Base-by-base conservation (phyloP, 441 rosid genomes). In the Pelargonium fulgidum region DNA sequence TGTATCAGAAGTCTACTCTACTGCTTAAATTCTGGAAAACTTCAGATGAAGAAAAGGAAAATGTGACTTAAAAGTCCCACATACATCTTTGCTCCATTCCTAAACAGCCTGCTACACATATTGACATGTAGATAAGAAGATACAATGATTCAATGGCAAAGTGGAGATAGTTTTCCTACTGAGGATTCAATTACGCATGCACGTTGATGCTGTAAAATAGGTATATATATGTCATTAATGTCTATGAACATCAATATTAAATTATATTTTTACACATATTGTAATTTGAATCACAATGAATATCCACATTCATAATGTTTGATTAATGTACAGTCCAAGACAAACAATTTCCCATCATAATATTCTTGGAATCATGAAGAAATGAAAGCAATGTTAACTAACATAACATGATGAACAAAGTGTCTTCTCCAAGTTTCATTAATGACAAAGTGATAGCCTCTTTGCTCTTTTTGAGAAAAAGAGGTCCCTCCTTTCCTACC, bases 401-500 rank as follows among this genome's bases (percentile, higher is more conserved):
- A 44, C 50, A 44, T 12, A 44, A 44, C n/a, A 44, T 12, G 50
- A 44, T 9, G 50, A 44, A 44, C 13, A 44, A 44, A 44, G 50
- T 44, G 13, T 44, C 50, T 10, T 10, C 3, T 9, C 50, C 11
- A 44, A 44, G 61, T 52, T 14, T 13, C 54, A 0, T 24, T 39
- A 65, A 72, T 72, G 59, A 41, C 64, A 20, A 22, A 65, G 26
- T 59, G 67, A 62, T 20, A 64, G 52, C 39, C 39, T 33, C 39
- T 33, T 0, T 33, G 67, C 61, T 22, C 69, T 20, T 42, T 67
- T 14, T 14, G 45, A 42, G 56, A 14, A 26, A 26, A 44, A 44
- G 13, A 44, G 11, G 50, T 17, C 6, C 26, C 20, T 16, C 68
- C 48, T 16, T 16, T 63, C 42, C 76, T 65, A 68, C 76, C 76